phyloP scores from a whole-genome alignment of 345 rosid genomes.

The Aethionema arabicum region DNA sequence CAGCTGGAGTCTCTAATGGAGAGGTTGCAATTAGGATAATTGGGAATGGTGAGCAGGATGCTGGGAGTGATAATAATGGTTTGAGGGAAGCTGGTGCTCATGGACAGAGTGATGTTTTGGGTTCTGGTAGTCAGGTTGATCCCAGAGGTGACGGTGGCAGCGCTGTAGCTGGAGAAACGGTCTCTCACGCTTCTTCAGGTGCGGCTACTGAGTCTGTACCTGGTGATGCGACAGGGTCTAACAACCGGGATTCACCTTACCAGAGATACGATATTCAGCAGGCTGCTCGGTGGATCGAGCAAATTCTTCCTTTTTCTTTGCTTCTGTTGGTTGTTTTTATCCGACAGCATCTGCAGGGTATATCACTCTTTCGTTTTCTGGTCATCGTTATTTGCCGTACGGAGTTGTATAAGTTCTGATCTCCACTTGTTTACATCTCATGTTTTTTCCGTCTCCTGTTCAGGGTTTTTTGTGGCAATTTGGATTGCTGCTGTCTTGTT shows the following conservation, averaged over 20 bases:
- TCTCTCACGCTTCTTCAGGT: constrained; percentile 45
- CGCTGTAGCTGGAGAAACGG: constrained; percentile 38
- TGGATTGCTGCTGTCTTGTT: constrained; percentile 98
- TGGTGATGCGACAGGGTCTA: constrained; percentile 52
- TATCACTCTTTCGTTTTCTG: background rate
- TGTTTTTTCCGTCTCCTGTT: no score
- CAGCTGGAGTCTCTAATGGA: constrained; percentile 47
- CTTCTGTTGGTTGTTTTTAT: constrained; percentile 96
- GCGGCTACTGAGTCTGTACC: constrained; percentile 47
- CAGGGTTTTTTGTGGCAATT: constrained; percentile 96
- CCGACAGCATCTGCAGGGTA: constrained; percentile 99
- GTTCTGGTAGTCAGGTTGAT: constrained; percentile 43
- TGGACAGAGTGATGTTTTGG: constrained; percentile 41
- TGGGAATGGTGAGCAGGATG: constrained; percentile 77
- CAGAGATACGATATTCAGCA: constrained; percentile 99
- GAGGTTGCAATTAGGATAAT: constrained; percentile 96
- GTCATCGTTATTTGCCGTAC: background rate
- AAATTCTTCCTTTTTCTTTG: constrained; percentile 92
- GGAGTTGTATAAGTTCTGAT: background rate
- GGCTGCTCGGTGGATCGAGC: constrained; percentile 99
- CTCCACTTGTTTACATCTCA: background rate
- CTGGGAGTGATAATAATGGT: constrained; percentile 48
- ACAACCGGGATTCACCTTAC: constrained; percentile 77
- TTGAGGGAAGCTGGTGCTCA: constrained; percentile 42
- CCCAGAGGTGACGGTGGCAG: constrained; percentile 22